Evolutionary conservation across 106 monocot genomes (phyloP).

Genomic region (Allium cepa): DNA sequence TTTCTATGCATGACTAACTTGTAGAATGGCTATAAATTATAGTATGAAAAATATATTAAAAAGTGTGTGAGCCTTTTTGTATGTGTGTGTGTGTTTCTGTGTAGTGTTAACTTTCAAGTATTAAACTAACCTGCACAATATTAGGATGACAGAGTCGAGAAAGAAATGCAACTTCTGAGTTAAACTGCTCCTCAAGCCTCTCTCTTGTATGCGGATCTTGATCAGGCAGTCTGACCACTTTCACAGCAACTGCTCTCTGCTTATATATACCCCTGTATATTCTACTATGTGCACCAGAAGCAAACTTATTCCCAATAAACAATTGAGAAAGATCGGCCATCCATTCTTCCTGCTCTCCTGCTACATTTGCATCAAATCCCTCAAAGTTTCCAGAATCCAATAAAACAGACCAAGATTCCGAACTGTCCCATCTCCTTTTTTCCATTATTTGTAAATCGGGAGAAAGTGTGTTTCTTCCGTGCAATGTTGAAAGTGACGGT

Average conservation of each 20-base stretch:
- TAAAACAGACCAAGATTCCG: slow-evolving; percentile 93
- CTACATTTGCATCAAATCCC: slow-evolving; percentile 7
- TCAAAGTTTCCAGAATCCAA: slow-evolving; percentile 45
- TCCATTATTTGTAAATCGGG: slow-evolving; percentile 54
- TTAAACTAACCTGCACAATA: slow-evolving; percentile 68
- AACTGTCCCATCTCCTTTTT: slow-evolving; percentile 70
- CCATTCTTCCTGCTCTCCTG: slow-evolving; percentile 67
- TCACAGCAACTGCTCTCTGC: slow-evolving; percentile 78
- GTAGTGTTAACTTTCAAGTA: neutral
- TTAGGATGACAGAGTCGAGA: slow-evolving; percentile 80
- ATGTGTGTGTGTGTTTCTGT: no score
- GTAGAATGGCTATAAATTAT: no score
- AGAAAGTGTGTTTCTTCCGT: slow-evolving; percentile 9
- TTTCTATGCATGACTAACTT: no score
- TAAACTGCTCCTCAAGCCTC: slow-evolving; percentile 70
- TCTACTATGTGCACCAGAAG: slow-evolving; percentile 82
- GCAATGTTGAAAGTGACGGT: slow-evolving; percentile 9
- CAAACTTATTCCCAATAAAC: slow-evolving; percentile 86
- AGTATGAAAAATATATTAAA: no score
- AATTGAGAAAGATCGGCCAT: slow-evolving; percentile 92
- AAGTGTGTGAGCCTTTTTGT: no score
- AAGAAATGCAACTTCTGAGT: slow-evolving; percentile 76
- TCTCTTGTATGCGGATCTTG: slow-evolving; percentile 42
- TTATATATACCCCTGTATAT: slow-evolving; percentile 93
- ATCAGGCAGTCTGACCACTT: slow-evolving; percentile 80